Evolutionary conservation across 306 rosid genomes (phyloP), one percentile per base, ranked within the genome.

Genomic region (Quercus wislizeni): DNA sequence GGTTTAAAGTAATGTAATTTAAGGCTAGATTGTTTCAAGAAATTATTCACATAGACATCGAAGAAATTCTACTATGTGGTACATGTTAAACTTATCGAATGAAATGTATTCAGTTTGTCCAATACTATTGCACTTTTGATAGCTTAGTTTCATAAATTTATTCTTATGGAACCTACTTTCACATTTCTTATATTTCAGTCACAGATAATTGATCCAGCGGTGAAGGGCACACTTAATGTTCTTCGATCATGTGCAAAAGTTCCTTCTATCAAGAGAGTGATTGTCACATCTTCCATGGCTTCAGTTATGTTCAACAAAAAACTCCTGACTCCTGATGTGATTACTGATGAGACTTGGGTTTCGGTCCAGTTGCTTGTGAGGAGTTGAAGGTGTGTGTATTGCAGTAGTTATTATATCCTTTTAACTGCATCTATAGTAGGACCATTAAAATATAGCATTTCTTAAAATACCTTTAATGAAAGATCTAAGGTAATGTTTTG

Each of bases 291-390:
- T 23, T 84, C 87, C 30, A 56, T 55, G 23, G 75, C 82, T 41
- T 4, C 84, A 5, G 74, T 80, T 14, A 4, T 17, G 1, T 1
- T 0, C 55, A 80, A n/a, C 8, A 69, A 79, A 79, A 55, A 6
- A 73, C 76, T n/a, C n/a, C 84, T 25, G 23, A 11, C 69, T 4
- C 59, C 72, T 5, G 87, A 80, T 64, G 84, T 65, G 7, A 20
- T 72, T 1, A 73, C 73, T 1, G 84, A 84, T 20, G 82, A 84
- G 77, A 80, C 84, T 27, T 84, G 84, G 84, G 67, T 56, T 69
- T 76, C 71, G 0, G 55, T 76, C 79, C 73, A 18, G 43, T 9
- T 52, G 0, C 65, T 13, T 74, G 79, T 76, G 38, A 76, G 79
- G 64, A 84, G 9, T 10, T 38, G n/a, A 49, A 80, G 76, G 87